Evolutionary conservation across 73 alveolate species (phyloP).

Genomic region (Tetrahymena thermophila): DNA sequence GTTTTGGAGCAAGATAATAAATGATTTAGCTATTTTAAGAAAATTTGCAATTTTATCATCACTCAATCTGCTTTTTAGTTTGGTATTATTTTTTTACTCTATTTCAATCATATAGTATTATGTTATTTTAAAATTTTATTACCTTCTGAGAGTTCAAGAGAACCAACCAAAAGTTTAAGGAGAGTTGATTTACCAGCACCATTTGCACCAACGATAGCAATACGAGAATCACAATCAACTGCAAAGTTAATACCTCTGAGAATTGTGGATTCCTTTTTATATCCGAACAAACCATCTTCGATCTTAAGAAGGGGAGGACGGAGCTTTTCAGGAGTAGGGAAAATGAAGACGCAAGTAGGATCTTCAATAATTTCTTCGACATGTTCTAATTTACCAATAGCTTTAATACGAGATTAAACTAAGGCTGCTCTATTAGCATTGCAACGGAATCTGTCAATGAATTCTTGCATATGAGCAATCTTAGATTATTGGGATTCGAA

Average conservation of each 20-base stretch:
- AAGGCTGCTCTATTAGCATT: conserved; percentile 98
- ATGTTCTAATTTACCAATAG: conserved; percentile 87
- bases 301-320: conserved; percentile 93
- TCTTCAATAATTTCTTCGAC: conserved; percentile 95
- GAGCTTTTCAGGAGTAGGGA: conserved; percentile 93
- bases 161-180: conserved; percentile 91
- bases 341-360: conserved; percentile 97
- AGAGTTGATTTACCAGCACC: conserved; percentile 99
- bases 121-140: not conserved
- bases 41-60: not conserved
- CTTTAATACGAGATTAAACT: conserved; percentile 95
- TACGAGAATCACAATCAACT: conserved; percentile 95
- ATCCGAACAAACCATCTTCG: conserved; percentile 92
- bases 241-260: conserved; percentile 85
- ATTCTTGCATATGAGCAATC: conserved; percentile 90
- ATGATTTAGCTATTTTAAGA: not conserved
- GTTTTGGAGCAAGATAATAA: no score
- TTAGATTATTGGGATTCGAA: conserved; percentile 80
- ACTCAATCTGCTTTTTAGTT: no score
- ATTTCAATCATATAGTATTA: not conserved
- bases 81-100: no score
- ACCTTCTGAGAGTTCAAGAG: conserved; percentile 67
- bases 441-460: conserved; percentile 95
- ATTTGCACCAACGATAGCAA: conserved; percentile 98
- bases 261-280: conserved; percentile 62